These are phyloP conservation scores for Citrullus mucosospermus DNA, from an alignment of 306 rosid species.

Conservation along the genomic window DNA sequence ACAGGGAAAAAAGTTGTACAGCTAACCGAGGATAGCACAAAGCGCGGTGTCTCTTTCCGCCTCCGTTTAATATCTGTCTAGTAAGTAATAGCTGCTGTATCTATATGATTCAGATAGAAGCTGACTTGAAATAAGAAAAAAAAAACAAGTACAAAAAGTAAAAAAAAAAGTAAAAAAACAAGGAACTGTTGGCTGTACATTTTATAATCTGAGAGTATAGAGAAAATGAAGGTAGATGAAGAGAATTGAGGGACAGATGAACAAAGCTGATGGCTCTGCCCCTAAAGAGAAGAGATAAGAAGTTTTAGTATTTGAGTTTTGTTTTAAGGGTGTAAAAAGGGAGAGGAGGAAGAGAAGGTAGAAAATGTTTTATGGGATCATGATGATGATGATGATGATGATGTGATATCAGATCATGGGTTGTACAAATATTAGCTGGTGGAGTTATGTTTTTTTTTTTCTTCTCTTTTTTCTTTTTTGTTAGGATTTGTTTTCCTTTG, in stretches of 20 bases:
- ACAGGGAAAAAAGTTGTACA: constrained; percentile 27
- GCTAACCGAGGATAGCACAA: constrained; percentile 40
- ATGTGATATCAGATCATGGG: constrained; percentile 10
- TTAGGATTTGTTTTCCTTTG: constrained; percentile 11
- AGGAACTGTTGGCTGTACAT: constrained; percentile 39
- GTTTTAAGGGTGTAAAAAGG: constrained; percentile 26
- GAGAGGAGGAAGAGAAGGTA: constrained; percentile 9
- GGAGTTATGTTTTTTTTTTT: neutral
- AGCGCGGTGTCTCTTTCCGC: constrained; percentile 22
- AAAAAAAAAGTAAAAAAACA: neutral
- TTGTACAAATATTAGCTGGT: constrained; percentile 32
- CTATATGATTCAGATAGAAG: constrained; percentile 25
- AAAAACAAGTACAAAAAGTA: neutral
- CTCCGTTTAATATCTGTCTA: constrained; percentile 16
- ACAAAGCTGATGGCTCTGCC: constrained; percentile 8
- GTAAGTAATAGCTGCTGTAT: constrained; percentile 18
- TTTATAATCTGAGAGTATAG: constrained; percentile 33
- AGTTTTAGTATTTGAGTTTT: constrained; percentile 27
- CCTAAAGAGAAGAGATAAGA: constrained; percentile 25
- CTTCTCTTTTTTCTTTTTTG: neutral
- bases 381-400: neutral
- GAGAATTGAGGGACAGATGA: constrained; percentile 23
- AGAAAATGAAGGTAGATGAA: constrained; percentile 32
- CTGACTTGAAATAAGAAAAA: constrained; percentile 26
- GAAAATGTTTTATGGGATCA: constrained; percentile 4